Evolutionary conservation across 2,329 filamentous ascomycete species (phyloP).

Genomic region (Trichoderma gracile): DNA sequence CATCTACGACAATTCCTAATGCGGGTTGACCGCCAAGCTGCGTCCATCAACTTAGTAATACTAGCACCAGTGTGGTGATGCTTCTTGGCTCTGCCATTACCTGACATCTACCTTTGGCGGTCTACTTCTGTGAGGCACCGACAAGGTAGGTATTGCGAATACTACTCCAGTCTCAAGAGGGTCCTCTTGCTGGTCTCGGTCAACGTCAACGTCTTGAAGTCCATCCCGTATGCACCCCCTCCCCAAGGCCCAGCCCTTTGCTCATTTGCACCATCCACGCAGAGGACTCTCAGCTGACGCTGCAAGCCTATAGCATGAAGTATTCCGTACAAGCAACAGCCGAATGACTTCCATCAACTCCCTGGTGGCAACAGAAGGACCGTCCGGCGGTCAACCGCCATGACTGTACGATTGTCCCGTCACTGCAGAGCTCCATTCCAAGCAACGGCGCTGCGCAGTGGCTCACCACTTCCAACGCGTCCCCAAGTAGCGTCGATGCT

Average conservation of each 20-base stretch:
- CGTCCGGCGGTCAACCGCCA: conserved; percentile 11
- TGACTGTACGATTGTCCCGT: neutral
- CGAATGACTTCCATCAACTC: neutral
- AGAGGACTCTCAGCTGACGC: conserved; percentile 2
- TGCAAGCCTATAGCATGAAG: neutral
- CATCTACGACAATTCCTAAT: neutral
- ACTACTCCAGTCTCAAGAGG: too few species aligned
- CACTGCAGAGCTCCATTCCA: neutral
- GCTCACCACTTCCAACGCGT: conserved; percentile 6
- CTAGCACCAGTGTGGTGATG: too few species aligned
- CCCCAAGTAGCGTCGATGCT: conserved; percentile 21
- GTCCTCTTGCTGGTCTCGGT: too few species aligned
- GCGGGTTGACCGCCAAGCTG: neutral
- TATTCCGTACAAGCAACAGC: neutral
- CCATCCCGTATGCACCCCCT: too few species aligned
- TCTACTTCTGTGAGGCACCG: too few species aligned
- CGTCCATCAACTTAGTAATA: neutral
- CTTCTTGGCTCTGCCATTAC: too few species aligned
- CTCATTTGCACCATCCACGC: too few species aligned
- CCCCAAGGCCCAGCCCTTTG: too few species aligned
- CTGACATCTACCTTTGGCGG: too few species aligned
- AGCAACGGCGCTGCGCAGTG: neutral
- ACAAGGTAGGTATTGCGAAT: too few species aligned
- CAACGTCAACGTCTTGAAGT: too few species aligned
- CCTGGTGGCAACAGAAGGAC: conserved; percentile 2